Evolutionary conservation across 768 basidiomycete species (phyloP), one percentile per base, ranked within the genome.

Genomic region (Leccinellum albellum): DNA sequence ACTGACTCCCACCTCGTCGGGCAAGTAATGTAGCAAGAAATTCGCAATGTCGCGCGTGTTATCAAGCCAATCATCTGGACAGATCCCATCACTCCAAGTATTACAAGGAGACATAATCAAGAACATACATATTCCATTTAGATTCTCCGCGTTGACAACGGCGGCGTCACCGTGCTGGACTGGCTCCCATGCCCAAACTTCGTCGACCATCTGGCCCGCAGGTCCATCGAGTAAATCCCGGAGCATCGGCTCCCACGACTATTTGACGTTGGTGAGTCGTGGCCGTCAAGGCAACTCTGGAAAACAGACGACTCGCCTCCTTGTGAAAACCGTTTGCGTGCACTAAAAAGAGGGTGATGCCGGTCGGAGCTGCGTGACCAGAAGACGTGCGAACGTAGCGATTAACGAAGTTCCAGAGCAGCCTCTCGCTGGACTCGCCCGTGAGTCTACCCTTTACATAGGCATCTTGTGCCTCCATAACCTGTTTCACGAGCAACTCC

Each of bases 271-370:
- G 8, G 15, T 6, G 24, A 20, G 29, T 37, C 50, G 40, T n/a
- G 9, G 13, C 3, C 21, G 9, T 24, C 40, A 17, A 37, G 37
- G 6, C 10, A 21, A 17, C 0, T 6, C 32, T 14, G 26, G 1
- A 29, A 13, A 35, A 33, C 60, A 1, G 4, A 49, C n/a, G 17
- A 60, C 82, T 49, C 53, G 85, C 90, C 84, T 95, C 92, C 69
- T 94, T 95, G 48, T 82, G 83, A 63, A 95, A 88, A 1, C 94
- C 93, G 70, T 91, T 95, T 3, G 91, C 91, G 68, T 95, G 94
- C 4, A 83, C 82, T 48, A 90, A 76, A 60, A 94, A 81, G 51
- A 95, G 70, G 0, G 91, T 95, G 10, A 89, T 1, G 1, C 62
- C 50, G 0, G 29, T 1, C n/a, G 15, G 46, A 12, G 9, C 46